Conservation (phyloP, 1,284 basidiomycete genomes). For the Neotropicomus parvogracilis region DNA sequence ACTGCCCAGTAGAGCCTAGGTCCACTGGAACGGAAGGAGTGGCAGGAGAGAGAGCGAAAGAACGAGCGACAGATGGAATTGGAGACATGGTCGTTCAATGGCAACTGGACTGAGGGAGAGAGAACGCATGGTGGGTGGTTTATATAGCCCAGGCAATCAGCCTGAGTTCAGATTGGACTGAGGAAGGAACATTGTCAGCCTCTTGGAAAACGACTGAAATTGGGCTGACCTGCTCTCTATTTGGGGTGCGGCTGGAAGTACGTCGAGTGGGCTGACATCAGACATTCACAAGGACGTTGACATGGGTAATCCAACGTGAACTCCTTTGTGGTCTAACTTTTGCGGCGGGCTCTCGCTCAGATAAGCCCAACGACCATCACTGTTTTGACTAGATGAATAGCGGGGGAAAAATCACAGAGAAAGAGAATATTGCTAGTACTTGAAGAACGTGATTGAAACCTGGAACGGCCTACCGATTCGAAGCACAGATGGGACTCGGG, state of each 20-base stretch:
- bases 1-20: slow-evolving; percentile 1
- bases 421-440: too few species aligned
- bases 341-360: too few species aligned
- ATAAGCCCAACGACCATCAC: too few species aligned
- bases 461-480: too few species aligned
- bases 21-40: slow-evolving; percentile 3
- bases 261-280: neutral
- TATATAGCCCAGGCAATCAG: slow-evolving; percentile 13
- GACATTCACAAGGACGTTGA: neutral
- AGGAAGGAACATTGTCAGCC: slow-evolving; percentile 10
- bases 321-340: too few species aligned
- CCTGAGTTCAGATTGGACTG: slow-evolving; percentile 9
- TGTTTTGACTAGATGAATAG: too few species aligned
- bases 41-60: slow-evolving; percentile 1
- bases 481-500: too few species aligned
- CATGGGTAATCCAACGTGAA: too few species aligned
- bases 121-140: neutral
- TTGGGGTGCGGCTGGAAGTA: neutral
- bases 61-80: slow-evolving; percentile 15
- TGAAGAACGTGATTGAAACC: too few species aligned
- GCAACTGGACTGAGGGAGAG: slow-evolving; percentile 5
- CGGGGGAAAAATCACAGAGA: too few species aligned
- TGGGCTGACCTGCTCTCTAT: neutral
- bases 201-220: neutral
- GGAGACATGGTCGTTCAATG: slow-evolving; percentile 23